Conservation (phyloP, 352 stramenopile species). For the Globisporangium nunn region DNA sequence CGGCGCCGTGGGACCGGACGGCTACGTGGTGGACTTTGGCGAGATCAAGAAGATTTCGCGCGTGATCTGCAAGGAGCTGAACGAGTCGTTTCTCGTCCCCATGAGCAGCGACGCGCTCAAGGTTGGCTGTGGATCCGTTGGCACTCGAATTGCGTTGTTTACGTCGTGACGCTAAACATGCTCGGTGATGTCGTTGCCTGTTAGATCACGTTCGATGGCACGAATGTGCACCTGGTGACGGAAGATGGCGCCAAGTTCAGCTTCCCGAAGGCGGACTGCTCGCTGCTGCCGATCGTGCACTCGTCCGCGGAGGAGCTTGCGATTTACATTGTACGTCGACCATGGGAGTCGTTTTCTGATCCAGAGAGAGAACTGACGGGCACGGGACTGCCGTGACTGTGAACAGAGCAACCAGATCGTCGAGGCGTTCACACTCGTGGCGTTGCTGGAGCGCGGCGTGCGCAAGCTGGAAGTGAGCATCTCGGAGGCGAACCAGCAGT, state of each 20-base stretch:
- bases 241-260: conserved; percentile 94
- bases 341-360: background rate
- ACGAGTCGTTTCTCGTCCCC: conserved; percentile 96
- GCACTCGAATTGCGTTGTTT: background rate
- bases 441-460: conserved; percentile 69
- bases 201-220: conserved; percentile 78
- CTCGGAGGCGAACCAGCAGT: conserved; percentile 89
- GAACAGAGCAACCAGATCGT: conserved; percentile 81
- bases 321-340: conserved; percentile 86
- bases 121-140: conserved; percentile 16
- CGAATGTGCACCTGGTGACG: conserved; percentile 88
- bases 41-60: conserved; percentile 95
- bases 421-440: conserved; percentile 74
- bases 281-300: conserved; percentile 94
- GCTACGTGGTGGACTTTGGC: conserved; percentile 97
- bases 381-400: background rate
- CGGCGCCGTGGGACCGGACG: conserved; percentile 84
- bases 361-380: background rate
- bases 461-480: conserved; percentile 92
- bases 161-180: background rate
- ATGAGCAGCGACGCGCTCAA: conserved; percentile 92
- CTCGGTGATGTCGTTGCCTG: background rate
- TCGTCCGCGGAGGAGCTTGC: conserved; percentile 96
- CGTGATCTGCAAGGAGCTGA: conserved; percentile 94
- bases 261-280: conserved; percentile 94